phyloP scores from a whole-genome alignment of 1,284 basidiomycete genomes.

The Gastroboletus turbinatus region DNA sequence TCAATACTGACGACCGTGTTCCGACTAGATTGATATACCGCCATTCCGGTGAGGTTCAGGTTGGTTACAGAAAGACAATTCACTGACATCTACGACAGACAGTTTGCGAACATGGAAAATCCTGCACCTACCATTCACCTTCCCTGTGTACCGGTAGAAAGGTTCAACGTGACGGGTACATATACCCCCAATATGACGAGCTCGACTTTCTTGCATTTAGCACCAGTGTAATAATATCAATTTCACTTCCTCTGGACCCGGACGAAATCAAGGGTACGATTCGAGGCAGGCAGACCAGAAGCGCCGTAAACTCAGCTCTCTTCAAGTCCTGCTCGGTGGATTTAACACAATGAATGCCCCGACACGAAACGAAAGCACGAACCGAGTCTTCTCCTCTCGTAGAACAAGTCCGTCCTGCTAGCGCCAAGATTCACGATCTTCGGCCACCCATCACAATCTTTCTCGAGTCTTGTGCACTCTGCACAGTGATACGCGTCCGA shows the following conservation, averaged over 20 bases:
- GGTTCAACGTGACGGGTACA: not conserved
- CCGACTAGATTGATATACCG: conserved; percentile 56
- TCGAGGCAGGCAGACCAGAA: not conserved
- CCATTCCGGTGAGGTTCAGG: conserved; percentile 47
- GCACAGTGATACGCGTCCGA: conserved; percentile 98
- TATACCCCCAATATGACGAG: conserved; percentile 1
- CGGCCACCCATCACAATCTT: conserved; percentile 97
- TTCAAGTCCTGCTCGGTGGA: conserved; percentile 62
- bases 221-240: conserved; percentile 8
- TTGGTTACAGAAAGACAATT: not conserved
- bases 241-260: not conserved
- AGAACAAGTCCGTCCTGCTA: conserved; percentile 86
- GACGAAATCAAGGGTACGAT: not conserved
- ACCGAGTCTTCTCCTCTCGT: conserved; percentile 74
- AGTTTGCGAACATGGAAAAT: conserved; percentile 59
- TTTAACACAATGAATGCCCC: conserved; percentile 1
- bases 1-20: conserved; percentile 48
- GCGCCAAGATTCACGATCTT: conserved; percentile 98
- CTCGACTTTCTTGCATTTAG: conserved; percentile 3
- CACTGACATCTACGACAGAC: conserved; percentile 38
- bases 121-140: conserved; percentile 59
- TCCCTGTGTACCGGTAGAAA: conserved; percentile 53
- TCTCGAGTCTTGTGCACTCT: conserved; percentile 94
- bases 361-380: conserved; percentile 2
- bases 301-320: conserved; percentile 52